These are phyloP conservation scores for Leccinellum rugosiceps DNA, from an alignment of 768 basidiomycete genomes.

Conservation along the genomic window DNA sequence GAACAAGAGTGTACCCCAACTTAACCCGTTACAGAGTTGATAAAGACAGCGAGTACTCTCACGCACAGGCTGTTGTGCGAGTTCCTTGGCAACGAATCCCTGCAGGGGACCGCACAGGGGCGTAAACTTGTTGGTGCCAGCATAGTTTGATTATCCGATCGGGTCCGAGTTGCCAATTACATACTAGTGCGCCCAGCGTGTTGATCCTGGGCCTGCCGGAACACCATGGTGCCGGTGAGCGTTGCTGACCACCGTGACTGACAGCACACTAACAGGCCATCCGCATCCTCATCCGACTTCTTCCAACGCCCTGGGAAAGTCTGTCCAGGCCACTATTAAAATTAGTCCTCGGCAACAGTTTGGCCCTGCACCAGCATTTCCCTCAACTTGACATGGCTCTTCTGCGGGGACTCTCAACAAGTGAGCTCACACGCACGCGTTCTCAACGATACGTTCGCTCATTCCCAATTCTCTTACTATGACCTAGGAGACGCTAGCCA, in stretches of 20 bases:
- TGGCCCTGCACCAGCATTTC: neutral
- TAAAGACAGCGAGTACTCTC: neutral
- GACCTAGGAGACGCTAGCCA: constrained; percentile 23
- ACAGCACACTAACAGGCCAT: neutral
- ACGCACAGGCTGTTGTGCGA: neutral
- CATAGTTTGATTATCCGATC: neutral
- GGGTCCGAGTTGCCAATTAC: neutral
- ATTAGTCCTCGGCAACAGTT: neutral
- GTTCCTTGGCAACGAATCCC: neutral
- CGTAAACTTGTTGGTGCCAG: neutral
- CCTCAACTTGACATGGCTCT: neutral
- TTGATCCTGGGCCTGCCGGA: neutral
- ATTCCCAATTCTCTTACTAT: constrained; percentile 4
- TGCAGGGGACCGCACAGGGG: neutral
- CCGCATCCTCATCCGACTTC: neutral
- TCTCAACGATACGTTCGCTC: constrained; percentile 5
- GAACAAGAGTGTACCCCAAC: neutral
- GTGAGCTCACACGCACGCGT: neutral
- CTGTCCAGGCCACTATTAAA: neutral
- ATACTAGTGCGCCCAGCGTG: neutral
- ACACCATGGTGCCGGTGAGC: neutral
- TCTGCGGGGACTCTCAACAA: neutral
- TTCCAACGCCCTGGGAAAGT: neutral
- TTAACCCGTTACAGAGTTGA: neutral
- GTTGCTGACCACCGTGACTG: neutral